These are phyloP conservation scores for Mycosarcoma mackinlayi DNA, from an alignment of 1,284 basidiomycete genomes.

Conservation along the genomic window DNA sequence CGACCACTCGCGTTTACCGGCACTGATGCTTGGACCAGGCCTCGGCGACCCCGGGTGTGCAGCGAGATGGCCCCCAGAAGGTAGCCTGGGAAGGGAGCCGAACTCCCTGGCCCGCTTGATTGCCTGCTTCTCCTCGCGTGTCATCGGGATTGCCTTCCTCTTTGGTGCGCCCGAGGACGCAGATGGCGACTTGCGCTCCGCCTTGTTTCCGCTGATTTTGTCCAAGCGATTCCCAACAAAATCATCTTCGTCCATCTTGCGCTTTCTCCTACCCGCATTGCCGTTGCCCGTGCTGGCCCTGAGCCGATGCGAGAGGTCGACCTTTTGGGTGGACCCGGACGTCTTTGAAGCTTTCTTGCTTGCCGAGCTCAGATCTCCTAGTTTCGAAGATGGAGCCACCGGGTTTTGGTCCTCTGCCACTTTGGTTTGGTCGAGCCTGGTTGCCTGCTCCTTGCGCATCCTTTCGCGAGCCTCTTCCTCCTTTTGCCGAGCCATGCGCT, in stretches of 20 bases:
- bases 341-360: slow-evolving; percentile 6
- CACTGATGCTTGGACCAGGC: slow-evolving; percentile 12
- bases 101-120: slow-evolving; percentile 44
- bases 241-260: slow-evolving; percentile 44
- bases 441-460: slow-evolving; percentile 32
- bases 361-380: background rate
- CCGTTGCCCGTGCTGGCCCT: slow-evolving; percentile 10
- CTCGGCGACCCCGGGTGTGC: slow-evolving; percentile 14
- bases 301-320: slow-evolving; percentile 33
- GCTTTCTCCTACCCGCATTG: slow-evolving; percentile 11
- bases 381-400: slow-evolving; percentile 1
- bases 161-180: slow-evolving; percentile 17
- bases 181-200: slow-evolving; percentile 8
- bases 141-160: slow-evolving; percentile 35
- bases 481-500: slow-evolving; percentile 39
- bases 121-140: slow-evolving; percentile 54
- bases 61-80: slow-evolving; percentile 17
- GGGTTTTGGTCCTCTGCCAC: slow-evolving; percentile 8
- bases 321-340: slow-evolving; percentile 35
- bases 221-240: slow-evolving; percentile 50
- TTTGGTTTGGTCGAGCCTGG: slow-evolving; percentile 8
- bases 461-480: slow-evolving; percentile 40
- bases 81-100: slow-evolving; percentile 25
- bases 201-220: slow-evolving; percentile 8
- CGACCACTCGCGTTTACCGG: slow-evolving; percentile 11